Base-by-base conservation (phyloP, 2,329 filamentous ascomycete species). In the Tolypocladium pustulatum region DNA sequence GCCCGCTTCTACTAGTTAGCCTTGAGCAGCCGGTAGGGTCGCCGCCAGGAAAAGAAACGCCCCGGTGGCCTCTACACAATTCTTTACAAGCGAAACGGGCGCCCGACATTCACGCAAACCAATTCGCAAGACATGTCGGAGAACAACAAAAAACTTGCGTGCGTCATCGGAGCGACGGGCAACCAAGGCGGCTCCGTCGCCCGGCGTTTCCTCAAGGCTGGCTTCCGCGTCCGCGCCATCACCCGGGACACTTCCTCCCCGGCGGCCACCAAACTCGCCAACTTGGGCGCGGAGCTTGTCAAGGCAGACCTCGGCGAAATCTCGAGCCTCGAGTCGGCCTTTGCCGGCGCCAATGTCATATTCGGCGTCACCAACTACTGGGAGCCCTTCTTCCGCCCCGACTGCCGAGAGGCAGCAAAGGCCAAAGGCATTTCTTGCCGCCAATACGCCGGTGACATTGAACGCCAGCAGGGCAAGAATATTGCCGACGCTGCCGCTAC, bases 321-420 rank as follows among this genome's bases (percentile, higher is more conserved):
- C 3, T 61, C 62, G 1, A 71, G 71, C 15, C 71, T 82, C 38
- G 66, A 71, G 54, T 49, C 63, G 0, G 77, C 75, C 0, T 80
- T 81, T 58, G 41, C 62, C 2, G 76, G 75, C 9, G 79, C 79
- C 22, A 75, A 77, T 59, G 65, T 76, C 59, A 81, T 84, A 60
- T 84, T 83, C 68, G 73, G 74, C 60, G 77, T 81, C 55, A 84
- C 81, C 0, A 76, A 84, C 61, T 84, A 80, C 68, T 84, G 78
- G 76, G 76, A 80, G 57, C 72, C 75, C 2, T 81, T 81, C 64
- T 75, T 76, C 65, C 70, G 74, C 3, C 71, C 74, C 0, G 75
- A 77, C 60, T 74, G 71, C 60, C 73, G 75, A 15, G 64, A 68
- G 27, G 69, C 70, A 56, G 77, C 75, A 3, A 59, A 65, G 4